These are phyloP conservation scores for Sporothrix globosa DNA, from an alignment of 2,329 filamentous ascomycete genomes.

Conservation along the genomic window DNA sequence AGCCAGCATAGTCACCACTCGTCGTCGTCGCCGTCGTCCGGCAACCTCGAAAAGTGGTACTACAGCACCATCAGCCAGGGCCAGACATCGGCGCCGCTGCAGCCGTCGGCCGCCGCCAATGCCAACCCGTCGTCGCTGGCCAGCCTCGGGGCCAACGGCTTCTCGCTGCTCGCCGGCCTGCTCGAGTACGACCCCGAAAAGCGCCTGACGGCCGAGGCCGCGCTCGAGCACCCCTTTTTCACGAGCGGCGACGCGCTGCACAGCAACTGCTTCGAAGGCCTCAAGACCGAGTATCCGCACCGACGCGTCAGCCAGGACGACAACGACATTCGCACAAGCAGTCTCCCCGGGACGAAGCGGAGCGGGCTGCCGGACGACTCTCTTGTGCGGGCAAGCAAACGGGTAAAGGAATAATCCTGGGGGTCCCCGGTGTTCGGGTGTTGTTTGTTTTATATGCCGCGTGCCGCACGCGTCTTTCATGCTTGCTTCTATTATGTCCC, in stretches of 20 bases:
- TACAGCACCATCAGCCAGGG: constrained; percentile 69
- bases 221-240: constrained; percentile 91
- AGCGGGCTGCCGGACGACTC: constrained; percentile 82
- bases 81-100: constrained; percentile 42
- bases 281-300: constrained; percentile 86
- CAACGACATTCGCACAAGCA: constrained; percentile 90
- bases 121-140: constrained; percentile 47
- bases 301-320: constrained; percentile 91
- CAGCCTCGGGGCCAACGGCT: constrained; percentile 74
- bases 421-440: constrained; percentile 3
- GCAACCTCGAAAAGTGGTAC: constrained; percentile 77
- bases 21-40: constrained; percentile 20
- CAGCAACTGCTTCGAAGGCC: constrained; percentile 86
- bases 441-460: not conserved
- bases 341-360: constrained; percentile 86
- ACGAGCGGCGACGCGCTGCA: constrained; percentile 71
- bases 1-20: constrained; percentile 33
- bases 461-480: not conserved
- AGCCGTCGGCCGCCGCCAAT: constrained; percentile 51
- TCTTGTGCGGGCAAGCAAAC: constrained; percentile 65
- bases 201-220: constrained; percentile 82
- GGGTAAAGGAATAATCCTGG: constrained; percentile 57
- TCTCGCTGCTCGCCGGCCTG: constrained; percentile 77
- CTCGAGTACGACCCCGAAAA: constrained; percentile 93
- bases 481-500: constrained; percentile 4